Percentiles rank a stretch among this genome's conserved stretches.
These are phyloP conservation scores for Crepidotus variabilis DNA, from an alignment of 768 basidiomycete genomes.

Conservation along the genomic window DNA sequence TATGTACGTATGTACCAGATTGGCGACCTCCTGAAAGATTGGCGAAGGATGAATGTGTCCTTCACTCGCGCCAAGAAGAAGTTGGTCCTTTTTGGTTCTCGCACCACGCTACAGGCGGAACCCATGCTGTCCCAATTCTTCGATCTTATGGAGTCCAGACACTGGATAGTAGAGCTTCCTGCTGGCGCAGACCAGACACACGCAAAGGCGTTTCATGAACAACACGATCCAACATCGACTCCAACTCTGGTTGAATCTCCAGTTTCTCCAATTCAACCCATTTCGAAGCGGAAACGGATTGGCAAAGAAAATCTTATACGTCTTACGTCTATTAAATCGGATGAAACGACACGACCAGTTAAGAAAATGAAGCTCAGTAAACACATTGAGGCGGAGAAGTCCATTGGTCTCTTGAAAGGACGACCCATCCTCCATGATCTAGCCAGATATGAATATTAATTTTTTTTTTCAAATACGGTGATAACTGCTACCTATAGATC, in stretches of 20 bases:
- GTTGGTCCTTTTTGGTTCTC: slow-evolving; percentile 86
- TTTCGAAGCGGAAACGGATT: background rate
- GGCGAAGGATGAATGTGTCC: slow-evolving; percentile 95
- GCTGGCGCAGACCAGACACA: slow-evolving; percentile 53
- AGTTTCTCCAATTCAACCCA: background rate
- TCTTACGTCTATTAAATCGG: background rate
- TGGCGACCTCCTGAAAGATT: slow-evolving; percentile 92
- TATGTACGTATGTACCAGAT: slow-evolving; percentile 43
- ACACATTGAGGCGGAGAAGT: slow-evolving; percentile 10
- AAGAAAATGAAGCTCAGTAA: slow-evolving; percentile 31
- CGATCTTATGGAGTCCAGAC: slow-evolving; percentile 60
- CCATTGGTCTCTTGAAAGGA: slow-evolving; percentile 45
- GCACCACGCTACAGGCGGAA: slow-evolving; percentile 63
- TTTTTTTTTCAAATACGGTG: background rate
- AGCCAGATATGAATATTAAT: slow-evolving; percentile 34
- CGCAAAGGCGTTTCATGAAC: slow-evolving; percentile 6
- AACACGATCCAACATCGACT: slow-evolving; percentile 1
- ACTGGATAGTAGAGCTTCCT: slow-evolving; percentile 69
- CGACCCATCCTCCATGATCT: slow-evolving; percentile 62
- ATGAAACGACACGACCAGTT: slow-evolving; percentile 9
- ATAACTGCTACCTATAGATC: too few relatives aligned
- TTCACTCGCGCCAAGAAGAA: slow-evolving; percentile 92
- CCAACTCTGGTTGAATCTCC: slow-evolving; percentile 2
- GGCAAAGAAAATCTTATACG: slow-evolving; percentile 9
- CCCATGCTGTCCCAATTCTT: slow-evolving; percentile 75